Base-by-base conservation (phyloP, 2,329 filamentous ascomycete species). In the Paraconiothyrium sp. region DNA sequence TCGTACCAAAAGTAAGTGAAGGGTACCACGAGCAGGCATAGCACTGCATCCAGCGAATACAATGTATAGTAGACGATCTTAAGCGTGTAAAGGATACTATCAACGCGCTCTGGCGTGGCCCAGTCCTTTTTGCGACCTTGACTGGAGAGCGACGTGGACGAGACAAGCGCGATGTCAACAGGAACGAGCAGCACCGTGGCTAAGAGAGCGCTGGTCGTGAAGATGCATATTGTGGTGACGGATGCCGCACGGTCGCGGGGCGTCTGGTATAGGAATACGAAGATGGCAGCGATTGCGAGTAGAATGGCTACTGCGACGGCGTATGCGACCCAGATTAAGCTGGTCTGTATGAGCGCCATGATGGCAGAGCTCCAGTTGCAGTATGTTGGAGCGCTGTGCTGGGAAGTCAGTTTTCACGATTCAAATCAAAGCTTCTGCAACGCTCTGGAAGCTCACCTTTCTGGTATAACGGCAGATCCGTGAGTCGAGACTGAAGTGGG, bases 1-100 rank as follows among this genome's bases (percentile, higher is more conserved):
- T 99, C 95, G 74, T 97, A 95, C 89, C 91, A 97, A 78, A 99
- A 99, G 82, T 99, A 99, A 51, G 94, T 91, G 76, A 99, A 99
- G 0, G 95, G 95, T 22, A 98, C 91, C 48, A 97, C 87, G 20
- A 98, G 78, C 49, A 99, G 84, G 74, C 95, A 99, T 11, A 99
- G 87, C 6, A 97, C 77, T 0, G 93, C 92, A 78, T 99, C 95
- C 68, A 97, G 83, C 70, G 92, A 95, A 82, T 98, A 99, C 0
- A 99, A 85, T 0, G 89, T 85, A 79, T 98, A 98, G 82, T 99
- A 99, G 60, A 97, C 91, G 61, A 96, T 86, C 77, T 92, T 92
- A 66, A 99, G 85, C 0, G 92, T 93, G 65, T 88, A 85, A 16
- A 94, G 84, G 58, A 98, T 97, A 65, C 87, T 86, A 65, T 92